Base-by-base conservation (phyloP, 768 basidiomycete genomes). In the Trametes elegans region DNA sequence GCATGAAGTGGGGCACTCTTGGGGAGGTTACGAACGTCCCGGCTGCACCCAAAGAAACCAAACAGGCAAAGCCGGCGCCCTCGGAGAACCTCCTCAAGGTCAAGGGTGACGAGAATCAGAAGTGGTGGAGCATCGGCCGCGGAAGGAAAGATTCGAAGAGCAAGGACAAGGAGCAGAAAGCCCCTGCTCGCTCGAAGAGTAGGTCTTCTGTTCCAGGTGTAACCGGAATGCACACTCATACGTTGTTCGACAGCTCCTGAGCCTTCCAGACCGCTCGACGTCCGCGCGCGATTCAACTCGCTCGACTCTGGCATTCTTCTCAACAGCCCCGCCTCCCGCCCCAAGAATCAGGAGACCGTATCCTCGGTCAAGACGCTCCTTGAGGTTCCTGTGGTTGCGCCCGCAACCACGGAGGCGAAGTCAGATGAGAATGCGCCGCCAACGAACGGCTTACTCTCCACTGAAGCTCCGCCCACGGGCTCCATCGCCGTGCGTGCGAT, bases 51-150 rank as follows among this genome's bases (percentile, higher is more conserved):
- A 45, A 53, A 35, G 54, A 70, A n/a, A n/a, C n/a, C n/a, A n/a
- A n/a, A 55, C 75, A 73, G 62, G n/a, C n/a, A n/a, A 68, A 67
- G 61, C n/a, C 53, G 40, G 57, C 52, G 63, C 63, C 65, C 58
- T 58, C 44, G 57, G 61, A 53, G 40, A 57, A 63, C 18, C 39
- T 66, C 55, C 64, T 72, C 52, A 75, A 74, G 63, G 58, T 73
- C 50, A 80, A 77, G 68, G 66, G 56, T 24, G 77, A 78, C 39
- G 74, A 77, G 57, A 81, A 76, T 62, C 76, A 78, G 64, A 87
- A 84, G 68, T 92, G 89, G 88, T 92, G 89, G 90, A 91, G 80
- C 58, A 84, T 92, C 55, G 84, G 87, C 6, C 73, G 87, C 13
- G 87, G 87, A 9, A 71, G 85, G 61, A 90, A 84, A 65, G 88